A percentile compares a stretch with the other conserved stretches of the same genome.
phyloP scores from a whole-genome alignment of 345 rosid species.

The Gossypium raimondii region DNA sequence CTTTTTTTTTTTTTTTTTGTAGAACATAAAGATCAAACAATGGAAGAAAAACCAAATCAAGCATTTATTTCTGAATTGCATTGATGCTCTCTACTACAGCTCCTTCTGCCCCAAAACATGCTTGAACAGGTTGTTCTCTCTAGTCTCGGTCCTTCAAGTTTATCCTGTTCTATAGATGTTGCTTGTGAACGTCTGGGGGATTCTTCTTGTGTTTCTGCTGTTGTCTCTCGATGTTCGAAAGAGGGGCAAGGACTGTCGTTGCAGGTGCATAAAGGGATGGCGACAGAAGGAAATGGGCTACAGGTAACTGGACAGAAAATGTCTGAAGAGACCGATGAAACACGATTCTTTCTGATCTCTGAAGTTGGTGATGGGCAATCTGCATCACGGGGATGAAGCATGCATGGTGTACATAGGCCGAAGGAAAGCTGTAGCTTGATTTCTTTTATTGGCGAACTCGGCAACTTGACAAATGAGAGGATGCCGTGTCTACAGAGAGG shows the following conservation, averaged over 20 bases:
- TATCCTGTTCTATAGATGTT: slow-evolving; percentile 53
- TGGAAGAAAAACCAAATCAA: slow-evolving; percentile 23
- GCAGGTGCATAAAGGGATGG: slow-evolving; percentile 85
- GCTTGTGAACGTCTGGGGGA: slow-evolving; percentile 43
- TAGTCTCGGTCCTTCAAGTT: slow-evolving; percentile 66
- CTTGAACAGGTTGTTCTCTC: slow-evolving; percentile 88
- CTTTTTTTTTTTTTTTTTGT: background rate
- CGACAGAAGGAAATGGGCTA: slow-evolving; percentile 89
- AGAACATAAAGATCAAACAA: background rate
- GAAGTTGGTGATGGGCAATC: slow-evolving; percentile 57
- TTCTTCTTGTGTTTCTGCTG: slow-evolving; percentile 48
- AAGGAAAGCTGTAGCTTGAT: slow-evolving; percentile 63
- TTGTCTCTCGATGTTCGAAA: slow-evolving; percentile 52
- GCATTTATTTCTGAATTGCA: slow-evolving; percentile 96
- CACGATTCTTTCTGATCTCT: slow-evolving; percentile 60
- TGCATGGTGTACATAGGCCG: slow-evolving; percentile 86
- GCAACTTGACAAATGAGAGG: slow-evolving; percentile 60
- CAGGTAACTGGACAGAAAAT: slow-evolving; percentile 87
- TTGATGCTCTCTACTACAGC: slow-evolving; percentile 96
- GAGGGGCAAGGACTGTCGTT: slow-evolving; percentile 80
- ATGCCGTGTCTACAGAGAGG: slow-evolving; percentile 92
- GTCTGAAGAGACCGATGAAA: slow-evolving; percentile 78
- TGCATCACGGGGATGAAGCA: slow-evolving; percentile 72
- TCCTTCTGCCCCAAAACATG: slow-evolving; percentile 98
- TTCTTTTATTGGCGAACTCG: slow-evolving; percentile 63